Evolutionary conservation across 805 yeast species (phyloP).

Genomic region (Ogataea salicorniae): DNA sequence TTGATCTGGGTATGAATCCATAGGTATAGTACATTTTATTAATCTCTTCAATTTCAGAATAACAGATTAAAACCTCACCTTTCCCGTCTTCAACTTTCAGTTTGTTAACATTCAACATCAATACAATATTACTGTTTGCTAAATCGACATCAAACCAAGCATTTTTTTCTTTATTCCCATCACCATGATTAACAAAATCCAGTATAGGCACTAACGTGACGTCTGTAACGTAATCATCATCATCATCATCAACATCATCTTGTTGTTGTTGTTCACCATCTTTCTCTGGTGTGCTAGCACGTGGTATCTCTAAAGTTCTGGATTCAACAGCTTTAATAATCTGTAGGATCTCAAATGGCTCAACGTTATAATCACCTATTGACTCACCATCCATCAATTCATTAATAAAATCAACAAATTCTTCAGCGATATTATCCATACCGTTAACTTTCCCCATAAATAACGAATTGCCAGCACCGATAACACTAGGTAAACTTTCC

Average conservation of each 20-base stretch:
- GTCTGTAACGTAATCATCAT: conserved; percentile 41
- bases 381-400: background rate
- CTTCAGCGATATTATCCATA: background rate
- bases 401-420: background rate
- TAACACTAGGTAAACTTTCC: conserved; percentile 8
- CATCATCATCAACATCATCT: conserved; percentile 15
- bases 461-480: conserved; percentile 11
- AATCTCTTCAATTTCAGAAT: conserved; percentile 39
- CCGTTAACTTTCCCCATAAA: conserved; percentile 1
- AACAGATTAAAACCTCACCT: conserved; percentile 39
- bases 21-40: conserved; percentile 36
- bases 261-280: conserved; percentile 9
- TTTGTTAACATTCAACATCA: conserved; percentile 27
- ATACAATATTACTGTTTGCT: conserved; percentile 36
- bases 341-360: conserved; percentile 12
- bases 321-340: conserved; percentile 45
- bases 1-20: conserved; percentile 41
- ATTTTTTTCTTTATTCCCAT: conserved; percentile 28
- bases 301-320: conserved; percentile 63
- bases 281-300: conserved; percentile 1
- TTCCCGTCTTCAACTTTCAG: background rate
- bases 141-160: conserved; percentile 60
- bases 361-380: conserved; percentile 1
- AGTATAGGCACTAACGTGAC: conserved; percentile 59
- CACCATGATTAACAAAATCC: conserved; percentile 61